Percentiles rank a stretch among this genome's conserved stretches.
Conservation (phyloP, 164 flowering plant genomes). For the Warburgia ugandensis region DNA sequence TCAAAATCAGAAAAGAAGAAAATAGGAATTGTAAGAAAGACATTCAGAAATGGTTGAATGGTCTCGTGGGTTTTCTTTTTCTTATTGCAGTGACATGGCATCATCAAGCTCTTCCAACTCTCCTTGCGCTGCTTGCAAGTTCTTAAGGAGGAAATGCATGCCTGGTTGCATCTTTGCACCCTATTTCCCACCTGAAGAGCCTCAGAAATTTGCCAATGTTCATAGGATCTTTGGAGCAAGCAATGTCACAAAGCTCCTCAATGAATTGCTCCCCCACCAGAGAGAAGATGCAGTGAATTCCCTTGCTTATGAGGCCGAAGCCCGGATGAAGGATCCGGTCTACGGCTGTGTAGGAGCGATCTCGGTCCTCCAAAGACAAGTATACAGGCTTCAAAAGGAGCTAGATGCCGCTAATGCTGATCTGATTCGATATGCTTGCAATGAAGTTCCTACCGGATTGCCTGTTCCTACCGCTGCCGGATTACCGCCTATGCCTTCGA, state of each 20-base stretch:
- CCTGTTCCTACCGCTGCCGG: too few species aligned
- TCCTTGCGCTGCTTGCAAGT: constrained; percentile 84
- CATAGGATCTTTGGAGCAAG: constrained; percentile 84
- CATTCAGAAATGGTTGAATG: neutral
- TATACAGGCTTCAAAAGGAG: constrained; percentile 55
- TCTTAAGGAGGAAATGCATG: constrained; percentile 58
- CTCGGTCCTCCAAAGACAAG: constrained; percentile 69
- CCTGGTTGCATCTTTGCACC: constrained; percentile 65
- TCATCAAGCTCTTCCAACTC: constrained; percentile 47
- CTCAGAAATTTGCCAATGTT: constrained; percentile 65
- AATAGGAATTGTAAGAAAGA: neutral
- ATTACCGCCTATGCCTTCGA: constrained; percentile 4
- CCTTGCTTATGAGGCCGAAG: constrained; percentile 77
- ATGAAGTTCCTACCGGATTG: constrained; percentile 40
- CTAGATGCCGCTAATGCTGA: constrained; percentile 62
- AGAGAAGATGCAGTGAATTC: constrained; percentile 76
- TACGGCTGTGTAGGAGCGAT: constrained; percentile 78
- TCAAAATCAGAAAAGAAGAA: neutral
- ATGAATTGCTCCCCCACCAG: constrained; percentile 55
- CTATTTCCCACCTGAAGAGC: constrained; percentile 75
- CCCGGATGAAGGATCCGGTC: constrained; percentile 64
- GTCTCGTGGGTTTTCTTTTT: constrained; percentile 1
- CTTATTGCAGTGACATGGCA: constrained; percentile 30
- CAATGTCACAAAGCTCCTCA: constrained; percentile 64
- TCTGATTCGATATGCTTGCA: constrained; percentile 49